Percentiles rank a stretch among this genome's conserved stretches.
These are phyloP conservation scores for Nicotiana knightiana DNA, from an alignment of 257 asterid species.

Conservation along the genomic window DNA sequence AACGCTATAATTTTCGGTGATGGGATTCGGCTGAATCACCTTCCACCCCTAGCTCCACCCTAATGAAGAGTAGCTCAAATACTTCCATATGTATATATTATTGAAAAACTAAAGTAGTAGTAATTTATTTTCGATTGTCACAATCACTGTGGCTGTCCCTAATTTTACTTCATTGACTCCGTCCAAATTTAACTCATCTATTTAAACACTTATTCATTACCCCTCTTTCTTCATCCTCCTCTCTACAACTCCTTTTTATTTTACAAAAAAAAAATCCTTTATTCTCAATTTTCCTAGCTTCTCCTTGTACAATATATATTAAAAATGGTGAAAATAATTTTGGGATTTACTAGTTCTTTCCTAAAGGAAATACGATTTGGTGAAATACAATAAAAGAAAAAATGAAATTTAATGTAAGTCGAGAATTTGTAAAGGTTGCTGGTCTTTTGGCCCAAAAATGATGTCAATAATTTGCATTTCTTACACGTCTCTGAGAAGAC, in stretches of 20 bases:
- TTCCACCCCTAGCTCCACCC: no score
- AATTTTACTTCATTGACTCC: no score
- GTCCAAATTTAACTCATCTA: no score
- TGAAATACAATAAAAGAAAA: not conserved
- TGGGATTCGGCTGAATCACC: no score
- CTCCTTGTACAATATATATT: not conserved
- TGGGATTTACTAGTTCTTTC: not conserved
- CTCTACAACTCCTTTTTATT: not conserved
- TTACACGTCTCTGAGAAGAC: not conserved
- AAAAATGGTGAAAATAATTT: not conserved
- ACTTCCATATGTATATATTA: no score
- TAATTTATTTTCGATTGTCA: no score
- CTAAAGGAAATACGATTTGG: not conserved
- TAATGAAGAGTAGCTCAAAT: no score
- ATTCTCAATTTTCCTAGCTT: not conserved
- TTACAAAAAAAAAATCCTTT: not conserved
- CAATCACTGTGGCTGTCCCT: no score
- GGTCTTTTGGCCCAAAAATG: not conserved
- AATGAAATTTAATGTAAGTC: not conserved
- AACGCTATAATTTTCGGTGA: no score
- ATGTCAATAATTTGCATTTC: not conserved
- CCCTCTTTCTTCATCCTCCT: not conserved
- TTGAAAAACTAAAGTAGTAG: no score
- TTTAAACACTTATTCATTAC: not conserved
- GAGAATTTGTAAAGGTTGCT: not conserved